Percentiles rank a stretch among this genome's conserved stretches.
phyloP scores from a whole-genome alignment of 1,284 basidiomycete species.

The Ganoderma meredithae region DNA sequence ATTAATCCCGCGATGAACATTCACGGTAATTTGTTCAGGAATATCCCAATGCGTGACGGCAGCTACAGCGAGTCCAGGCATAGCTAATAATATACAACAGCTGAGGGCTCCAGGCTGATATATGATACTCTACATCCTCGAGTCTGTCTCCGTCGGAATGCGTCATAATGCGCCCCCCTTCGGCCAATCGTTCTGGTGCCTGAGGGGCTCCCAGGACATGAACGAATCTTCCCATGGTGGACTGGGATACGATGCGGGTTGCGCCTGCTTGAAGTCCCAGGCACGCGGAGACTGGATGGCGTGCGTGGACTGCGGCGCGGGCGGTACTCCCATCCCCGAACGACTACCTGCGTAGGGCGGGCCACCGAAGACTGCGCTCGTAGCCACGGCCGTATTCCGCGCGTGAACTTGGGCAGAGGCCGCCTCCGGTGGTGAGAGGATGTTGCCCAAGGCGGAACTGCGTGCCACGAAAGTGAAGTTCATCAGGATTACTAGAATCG shows the following conservation, averaged over 20 bases:
- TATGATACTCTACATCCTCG: slow-evolving; percentile 8
- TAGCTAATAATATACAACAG: slow-evolving; percentile 17
- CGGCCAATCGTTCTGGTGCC: slow-evolving; percentile 36
- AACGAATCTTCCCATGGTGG: slow-evolving; percentile 51
- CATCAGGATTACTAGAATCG: slow-evolving; percentile 24
- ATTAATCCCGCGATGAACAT: slow-evolving; percentile 23
- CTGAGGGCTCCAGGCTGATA: slow-evolving; percentile 13
- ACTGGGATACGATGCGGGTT: slow-evolving; percentile 34
- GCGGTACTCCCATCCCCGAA: slow-evolving; percentile 14
- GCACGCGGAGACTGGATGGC: slow-evolving; percentile 41
- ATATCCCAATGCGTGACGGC: slow-evolving; percentile 1
- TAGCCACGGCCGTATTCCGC: slow-evolving; percentile 19
- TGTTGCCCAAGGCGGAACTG: slow-evolving; percentile 49
- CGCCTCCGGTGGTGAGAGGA: slow-evolving; percentile 36
- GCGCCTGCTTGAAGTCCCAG: slow-evolving; percentile 41
- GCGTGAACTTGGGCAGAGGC: slow-evolving; percentile 20
- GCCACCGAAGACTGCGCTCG: slow-evolving; percentile 25
- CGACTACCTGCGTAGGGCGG: slow-evolving; percentile 16
- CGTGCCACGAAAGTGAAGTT: slow-evolving; percentile 11
- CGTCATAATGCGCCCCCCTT: slow-evolving; percentile 14
- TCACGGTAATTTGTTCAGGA: neutral
- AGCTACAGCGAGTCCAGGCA: neutral
- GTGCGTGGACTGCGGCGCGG: slow-evolving; percentile 37
- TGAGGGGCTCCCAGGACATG: slow-evolving; percentile 53
- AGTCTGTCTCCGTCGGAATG: neutral